phyloP scores from a whole-genome alignment of 768 basidiomycete genomes.

The Agaricus sinodeliciosus region DNA sequence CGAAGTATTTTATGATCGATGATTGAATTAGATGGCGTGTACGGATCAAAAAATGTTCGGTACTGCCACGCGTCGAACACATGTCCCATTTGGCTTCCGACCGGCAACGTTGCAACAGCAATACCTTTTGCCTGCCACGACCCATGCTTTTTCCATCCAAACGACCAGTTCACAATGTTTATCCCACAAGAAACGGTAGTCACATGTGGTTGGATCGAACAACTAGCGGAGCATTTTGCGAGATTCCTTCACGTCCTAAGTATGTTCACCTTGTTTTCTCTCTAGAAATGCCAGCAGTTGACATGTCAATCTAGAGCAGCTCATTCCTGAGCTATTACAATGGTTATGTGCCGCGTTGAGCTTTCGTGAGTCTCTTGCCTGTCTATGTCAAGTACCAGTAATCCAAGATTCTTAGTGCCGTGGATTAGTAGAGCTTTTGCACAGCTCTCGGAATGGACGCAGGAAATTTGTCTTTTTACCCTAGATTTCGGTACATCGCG shows the following conservation, averaged over 20 bases:
- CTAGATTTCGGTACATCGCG: constrained; percentile 1
- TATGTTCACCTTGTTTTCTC: neutral
- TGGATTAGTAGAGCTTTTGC: constrained; percentile 9
- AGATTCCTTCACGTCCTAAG: neutral
- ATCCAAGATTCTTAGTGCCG: neutral
- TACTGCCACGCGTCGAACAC: constrained; percentile 3
- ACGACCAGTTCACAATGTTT: constrained; percentile 4
- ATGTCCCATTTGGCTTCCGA: neutral
- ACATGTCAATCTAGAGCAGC: neutral
- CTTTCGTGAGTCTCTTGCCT: neutral
- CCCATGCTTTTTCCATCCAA: constrained; percentile 3
- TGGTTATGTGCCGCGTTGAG: neutral
- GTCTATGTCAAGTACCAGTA: neutral
- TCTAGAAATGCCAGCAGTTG: neutral
- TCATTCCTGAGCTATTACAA: neutral
- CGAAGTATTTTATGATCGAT: neutral
- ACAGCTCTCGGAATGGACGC: constrained; percentile 16
- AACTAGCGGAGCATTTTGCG: neutral
- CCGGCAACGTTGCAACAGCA: neutral
- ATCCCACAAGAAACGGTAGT: neutral
- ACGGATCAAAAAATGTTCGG: constrained; percentile 3
- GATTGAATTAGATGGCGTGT: neutral
- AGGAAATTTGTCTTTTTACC: neutral
- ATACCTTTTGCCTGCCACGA: neutral
- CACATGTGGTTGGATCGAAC: neutral